These are phyloP conservation scores for Rutidosis leptorrhynchoides DNA, from an alignment of 129 eudicot genomes.

Conservation along the genomic window DNA sequence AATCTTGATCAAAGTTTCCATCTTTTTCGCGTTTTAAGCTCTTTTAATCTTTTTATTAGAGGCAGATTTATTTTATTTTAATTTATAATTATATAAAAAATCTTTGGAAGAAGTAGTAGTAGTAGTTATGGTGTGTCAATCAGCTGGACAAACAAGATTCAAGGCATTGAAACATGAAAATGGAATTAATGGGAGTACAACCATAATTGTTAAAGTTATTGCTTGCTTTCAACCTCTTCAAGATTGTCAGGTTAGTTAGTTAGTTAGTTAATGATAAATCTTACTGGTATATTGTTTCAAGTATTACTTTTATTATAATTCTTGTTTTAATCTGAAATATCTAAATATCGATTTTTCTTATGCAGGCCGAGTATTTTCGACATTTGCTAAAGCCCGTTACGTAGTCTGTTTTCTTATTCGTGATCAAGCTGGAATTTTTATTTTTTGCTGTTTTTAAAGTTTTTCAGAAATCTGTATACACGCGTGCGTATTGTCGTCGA, in stretches of 20 bases:
- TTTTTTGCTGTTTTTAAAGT: slow-evolving; percentile 43
- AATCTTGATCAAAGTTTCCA: slow-evolving; percentile 22
- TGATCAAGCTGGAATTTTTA: slow-evolving; percentile 60
- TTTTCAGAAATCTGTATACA: slow-evolving; percentile 34
- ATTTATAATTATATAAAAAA: background rate
- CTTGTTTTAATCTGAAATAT: slow-evolving; percentile 19
- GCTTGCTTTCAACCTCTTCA: slow-evolving; percentile 96
- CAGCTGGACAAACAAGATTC: slow-evolving; percentile 92
- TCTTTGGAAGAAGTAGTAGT: background rate
- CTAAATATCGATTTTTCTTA: slow-evolving; percentile 14
- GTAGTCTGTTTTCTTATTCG: slow-evolving; percentile 50
- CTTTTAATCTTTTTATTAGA: background rate
- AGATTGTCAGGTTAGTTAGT: slow-evolving; percentile 81
- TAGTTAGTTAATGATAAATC: background rate
- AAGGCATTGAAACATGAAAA: slow-evolving; percentile 88
- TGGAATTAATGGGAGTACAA: slow-evolving; percentile 87
- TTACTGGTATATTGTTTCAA: slow-evolving; percentile 8
- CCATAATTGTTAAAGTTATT: slow-evolving; percentile 93
- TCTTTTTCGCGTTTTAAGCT: slow-evolving; percentile 9
- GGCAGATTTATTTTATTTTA: background rate
- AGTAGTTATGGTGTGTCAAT: slow-evolving; percentile 99
- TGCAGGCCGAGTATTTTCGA: slow-evolving; percentile 96
- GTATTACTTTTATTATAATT: background rate
- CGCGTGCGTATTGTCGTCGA: slow-evolving; percentile 15
- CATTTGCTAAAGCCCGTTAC: slow-evolving; percentile 90